Conservation (phyloP, 345 rosid species). For the Acer campestre region DNA sequence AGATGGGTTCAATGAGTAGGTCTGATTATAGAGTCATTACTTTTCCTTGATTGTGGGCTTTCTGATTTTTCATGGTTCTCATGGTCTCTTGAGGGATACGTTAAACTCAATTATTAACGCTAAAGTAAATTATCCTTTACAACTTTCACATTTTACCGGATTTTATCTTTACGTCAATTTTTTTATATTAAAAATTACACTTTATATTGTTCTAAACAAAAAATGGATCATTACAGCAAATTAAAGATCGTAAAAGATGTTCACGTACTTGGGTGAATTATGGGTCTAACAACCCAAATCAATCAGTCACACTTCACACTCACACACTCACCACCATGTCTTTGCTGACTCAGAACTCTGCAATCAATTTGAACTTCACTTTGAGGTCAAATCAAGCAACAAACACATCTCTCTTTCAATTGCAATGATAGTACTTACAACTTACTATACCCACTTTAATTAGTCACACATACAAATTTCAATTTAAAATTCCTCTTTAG, state of each 20-base stretch:
- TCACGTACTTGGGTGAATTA: neutral
- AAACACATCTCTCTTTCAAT: neutral
- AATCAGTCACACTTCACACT: neutral
- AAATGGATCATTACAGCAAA: neutral
- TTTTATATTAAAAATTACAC: too few species aligned
- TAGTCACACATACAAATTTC: neutral
- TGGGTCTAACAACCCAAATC: too few species aligned
- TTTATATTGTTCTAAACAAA: too few species aligned
- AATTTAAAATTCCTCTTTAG: too few species aligned
- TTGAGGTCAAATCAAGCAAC: neutral
- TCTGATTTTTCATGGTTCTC: too few species aligned
- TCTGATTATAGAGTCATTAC: neutral
- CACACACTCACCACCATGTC: neutral
- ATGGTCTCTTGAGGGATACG: too few species aligned
- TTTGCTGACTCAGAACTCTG: neutral
- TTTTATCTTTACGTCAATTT: too few species aligned
- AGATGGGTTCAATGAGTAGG: too few species aligned
- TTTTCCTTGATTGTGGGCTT: neutral
- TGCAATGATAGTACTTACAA: neutral
- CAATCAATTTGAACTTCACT: neutral
- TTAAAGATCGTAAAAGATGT: neutral
- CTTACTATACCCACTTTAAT: neutral
- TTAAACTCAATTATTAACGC: too few species aligned
- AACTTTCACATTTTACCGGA: too few species aligned
- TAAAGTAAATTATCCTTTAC: too few species aligned